phyloP scores from a whole-genome alignment of 2,329 filamentous ascomycete genomes.

The Blumeria graminis region DNA sequence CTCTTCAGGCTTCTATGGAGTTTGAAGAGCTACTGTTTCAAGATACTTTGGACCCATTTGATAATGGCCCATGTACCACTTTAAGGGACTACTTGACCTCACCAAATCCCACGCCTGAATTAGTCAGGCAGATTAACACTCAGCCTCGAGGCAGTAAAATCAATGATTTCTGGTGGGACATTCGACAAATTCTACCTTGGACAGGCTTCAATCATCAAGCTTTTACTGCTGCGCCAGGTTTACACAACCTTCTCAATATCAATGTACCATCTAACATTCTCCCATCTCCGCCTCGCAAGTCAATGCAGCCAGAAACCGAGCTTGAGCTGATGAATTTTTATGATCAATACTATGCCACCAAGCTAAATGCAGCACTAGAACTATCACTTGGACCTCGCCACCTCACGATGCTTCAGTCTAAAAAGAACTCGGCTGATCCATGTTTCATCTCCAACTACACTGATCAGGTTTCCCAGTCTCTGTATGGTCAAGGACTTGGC shows the following conservation, averaged over 20 bases:
- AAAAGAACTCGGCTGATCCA: constrained; percentile 14
- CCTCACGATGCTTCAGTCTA: constrained; percentile 16
- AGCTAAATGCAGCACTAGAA: constrained; percentile 63
- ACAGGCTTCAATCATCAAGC: constrained; percentile 48
- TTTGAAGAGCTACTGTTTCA: constrained; percentile 11
- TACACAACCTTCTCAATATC: constrained; percentile 47
- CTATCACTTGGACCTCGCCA: constrained; percentile 47
- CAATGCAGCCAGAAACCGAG: constrained; percentile 54
- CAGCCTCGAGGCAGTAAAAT: constrained; percentile 39
- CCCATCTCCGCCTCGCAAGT: constrained; percentile 22
- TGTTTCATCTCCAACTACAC: constrained; percentile 26
- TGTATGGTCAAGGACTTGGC: constrained; percentile 25
- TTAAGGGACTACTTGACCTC: constrained; percentile 56
- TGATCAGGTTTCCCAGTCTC: constrained; percentile 23
- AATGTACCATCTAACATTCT: constrained; percentile 38
- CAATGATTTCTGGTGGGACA: constrained; percentile 90
- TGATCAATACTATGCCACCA: constrained; percentile 55
- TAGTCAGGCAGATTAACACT: constrained; percentile 59
- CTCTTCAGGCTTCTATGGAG: constrained; percentile 15
- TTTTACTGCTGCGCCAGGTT: constrained; percentile 48
- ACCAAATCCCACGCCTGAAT: constrained; percentile 56
- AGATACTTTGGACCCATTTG: constrained; percentile 13
- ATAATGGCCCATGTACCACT: constrained; percentile 30
- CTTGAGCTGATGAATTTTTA: constrained; percentile 37
- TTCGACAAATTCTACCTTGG: constrained; percentile 72